Percentiles rank a stretch among this genome's conserved stretches.
Evolutionary conservation across 2,329 filamentous ascomycete genomes (phyloP).

Genomic region (Helotiales sp.): DNA sequence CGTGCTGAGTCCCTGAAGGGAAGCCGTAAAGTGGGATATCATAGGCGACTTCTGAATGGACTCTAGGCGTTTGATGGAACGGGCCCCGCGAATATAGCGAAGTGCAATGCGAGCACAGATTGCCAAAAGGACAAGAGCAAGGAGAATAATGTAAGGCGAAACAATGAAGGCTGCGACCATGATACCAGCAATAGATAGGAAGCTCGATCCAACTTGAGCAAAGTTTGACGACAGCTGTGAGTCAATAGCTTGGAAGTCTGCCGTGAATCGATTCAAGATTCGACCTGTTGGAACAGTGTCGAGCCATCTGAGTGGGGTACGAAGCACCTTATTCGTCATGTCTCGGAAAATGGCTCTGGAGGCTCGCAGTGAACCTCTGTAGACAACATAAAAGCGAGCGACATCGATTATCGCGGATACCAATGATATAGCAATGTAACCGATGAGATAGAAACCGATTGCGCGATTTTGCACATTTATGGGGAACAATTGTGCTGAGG

Average conservation of each 20-base stretch:
- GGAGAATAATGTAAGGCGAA: slow-evolving; percentile 67
- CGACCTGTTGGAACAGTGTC: slow-evolving; percentile 80
- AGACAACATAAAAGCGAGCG: slow-evolving; percentile 63
- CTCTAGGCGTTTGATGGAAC: slow-evolving; percentile 76
- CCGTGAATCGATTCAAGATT: slow-evolving; percentile 77
- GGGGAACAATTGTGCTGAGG: slow-evolving; percentile 8
- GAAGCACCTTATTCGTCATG: slow-evolving; percentile 68
- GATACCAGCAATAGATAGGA: slow-evolving; percentile 66
- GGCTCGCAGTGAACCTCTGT: slow-evolving; percentile 66
- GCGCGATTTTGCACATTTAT: slow-evolving; percentile 19
- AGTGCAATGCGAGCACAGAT: slow-evolving; percentile 22
- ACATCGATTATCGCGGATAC: slow-evolving; percentile 54
- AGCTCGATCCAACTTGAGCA: slow-evolving; percentile 60
- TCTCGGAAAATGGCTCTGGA: slow-evolving; percentile 68
- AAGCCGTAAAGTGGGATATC: slow-evolving; percentile 71
- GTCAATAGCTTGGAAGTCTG: slow-evolving; percentile 77
- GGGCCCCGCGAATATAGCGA: slow-evolving; percentile 66
- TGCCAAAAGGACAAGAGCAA: slow-evolving; percentile 62
- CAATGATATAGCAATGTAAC: slow-evolving; percentile 67
- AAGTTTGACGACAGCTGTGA: slow-evolving; percentile 68
- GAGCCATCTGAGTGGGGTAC: slow-evolving; percentile 75
- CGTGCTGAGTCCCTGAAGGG: slow-evolving; percentile 72
- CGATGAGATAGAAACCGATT: slow-evolving; percentile 62
- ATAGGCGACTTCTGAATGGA: slow-evolving; percentile 77
- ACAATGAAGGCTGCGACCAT: slow-evolving; percentile 71